Base-by-base conservation (phyloP, 257 asterid species). In the Scutellaria baicalensis region DNA sequence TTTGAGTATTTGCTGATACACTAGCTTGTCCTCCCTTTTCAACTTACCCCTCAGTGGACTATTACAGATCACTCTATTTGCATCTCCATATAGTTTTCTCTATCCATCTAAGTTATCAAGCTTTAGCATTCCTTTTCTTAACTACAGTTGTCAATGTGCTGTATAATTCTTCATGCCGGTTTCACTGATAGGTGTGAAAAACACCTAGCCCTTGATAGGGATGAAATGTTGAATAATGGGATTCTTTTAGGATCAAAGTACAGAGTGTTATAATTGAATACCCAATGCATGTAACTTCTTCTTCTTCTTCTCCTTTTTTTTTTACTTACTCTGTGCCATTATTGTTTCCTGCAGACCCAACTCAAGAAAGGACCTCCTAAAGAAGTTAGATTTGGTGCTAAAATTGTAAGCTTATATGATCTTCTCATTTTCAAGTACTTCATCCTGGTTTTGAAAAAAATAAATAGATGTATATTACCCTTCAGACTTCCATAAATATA, bases 311-410 rank as follows among this genome's bases (percentile, higher is more conserved):
- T n/a, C n/a, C n/a, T n/a, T n/a, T n/a, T n/a, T n/a, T 14, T 40
- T 59, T 64, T 67, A 48, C 47, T 48, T 52, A 27, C 50, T 8
- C 59, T 52, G 70, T 44, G 21, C 45, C 55, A 8, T 48, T 27
- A 21, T 17, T 23, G 5, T 58, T 65, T 58, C 59, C 54, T 77
- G 83, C 92, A 91, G 97, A 18, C 77, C 48, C 74, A 80, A 48
- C 80, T 80, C 64, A 86, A 81, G 82, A 59, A 69, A 69, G 96
- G 95, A 63, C 66, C 73, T 69, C 72, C 72, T 70, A 94, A 94
- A 84, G 96, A 86, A 84, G 70, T 94, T 66, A 88, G 83, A 27
- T 86, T 94, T 82, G 68, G 84, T 74, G 83, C 85, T 50, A 89
- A 94, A 81, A 91, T 89, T 78, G 96, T 93, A 85, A 89, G 96